Base-by-base conservation (phyloP, 208 protist species). In the Wallacemonas sp. region DNA sequence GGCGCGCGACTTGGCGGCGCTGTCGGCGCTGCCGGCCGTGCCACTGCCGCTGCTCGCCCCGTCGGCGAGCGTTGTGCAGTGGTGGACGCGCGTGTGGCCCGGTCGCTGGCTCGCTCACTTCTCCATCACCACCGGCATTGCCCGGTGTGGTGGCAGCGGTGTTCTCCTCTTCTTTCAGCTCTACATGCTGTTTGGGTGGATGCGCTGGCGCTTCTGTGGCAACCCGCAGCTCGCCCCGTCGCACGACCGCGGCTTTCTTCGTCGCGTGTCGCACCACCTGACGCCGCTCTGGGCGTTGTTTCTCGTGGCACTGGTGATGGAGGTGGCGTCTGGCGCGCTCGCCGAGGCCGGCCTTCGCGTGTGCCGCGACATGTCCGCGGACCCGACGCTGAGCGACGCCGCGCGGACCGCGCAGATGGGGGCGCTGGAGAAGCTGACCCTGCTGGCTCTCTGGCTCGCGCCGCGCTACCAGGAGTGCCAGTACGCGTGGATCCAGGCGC, bases 401-500 rank as follows among this genome's bases (percentile, higher is more conserved):
- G 72, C 75, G 39, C 65, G 89, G 44, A 88, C 79, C 2, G 57
- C 55, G 14, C 79, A 76, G 72, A 93, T 93, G 87, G 72, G 66
- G n/a, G 18, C 79, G 23, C 22, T 50, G 32, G 87, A 93, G 65
- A 88, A 87, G 65, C 1, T 81, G 5, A 80, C 74, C 1, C 57
- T 93, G 2, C 50, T 87, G 10, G 42, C 81, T 3, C 57, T 93
- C 16, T 88, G 78, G 45, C 71, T 91, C 49, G 61, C 50, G 52
- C 87, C 87, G 26, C 49, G 42, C 44, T 89, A 86, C 64, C 67
- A 74, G 11, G 61, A 73, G 33, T 93, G 87, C 61, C 83, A 78
- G 57, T 85, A 79, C 54, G 80, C 81, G n/a, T 93, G 87, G 87
- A 81, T 93, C 36, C 61, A 65, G 14, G 76, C 86, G 63, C 83